phyloP scores from a whole-genome alignment of 2,329 filamentous ascomycete genomes.

The Ophiostoma sp. region DNA sequence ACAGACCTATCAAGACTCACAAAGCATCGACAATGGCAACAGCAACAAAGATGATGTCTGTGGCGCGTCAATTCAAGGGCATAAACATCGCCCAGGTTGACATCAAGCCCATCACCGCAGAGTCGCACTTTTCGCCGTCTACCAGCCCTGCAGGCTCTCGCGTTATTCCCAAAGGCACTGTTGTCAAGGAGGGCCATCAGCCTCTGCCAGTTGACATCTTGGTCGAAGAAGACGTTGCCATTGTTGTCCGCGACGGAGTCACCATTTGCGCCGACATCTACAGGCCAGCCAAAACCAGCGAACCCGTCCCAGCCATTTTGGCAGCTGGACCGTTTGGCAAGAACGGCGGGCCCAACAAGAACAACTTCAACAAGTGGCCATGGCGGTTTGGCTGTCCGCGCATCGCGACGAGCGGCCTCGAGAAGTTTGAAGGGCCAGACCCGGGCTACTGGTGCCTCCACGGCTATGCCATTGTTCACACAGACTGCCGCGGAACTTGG shows the following conservation, averaged over 20 bases:
- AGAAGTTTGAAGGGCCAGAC: neutral
- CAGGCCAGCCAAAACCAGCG: neutral
- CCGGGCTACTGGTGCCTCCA: neutral
- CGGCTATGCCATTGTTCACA: too few species aligned
- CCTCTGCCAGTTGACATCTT: neutral
- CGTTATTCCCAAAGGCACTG: neutral
- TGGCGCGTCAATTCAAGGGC: neutral
- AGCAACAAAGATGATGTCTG: neutral
- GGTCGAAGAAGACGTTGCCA: neutral
- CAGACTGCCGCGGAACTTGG: neutral
- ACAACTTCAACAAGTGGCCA: neutral
- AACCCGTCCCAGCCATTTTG: neutral
- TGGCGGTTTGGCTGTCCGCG: neutral
- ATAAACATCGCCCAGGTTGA: neutral
- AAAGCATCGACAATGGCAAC: neutral
- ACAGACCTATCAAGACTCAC: too few species aligned
- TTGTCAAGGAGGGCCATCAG: neutral
- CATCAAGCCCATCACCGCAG: neutral
- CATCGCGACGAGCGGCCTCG: neutral
- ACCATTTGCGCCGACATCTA: neutral
- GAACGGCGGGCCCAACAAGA: neutral
- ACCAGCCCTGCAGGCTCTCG: neutral
- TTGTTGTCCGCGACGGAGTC: neutral
- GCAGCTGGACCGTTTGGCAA: neutral
- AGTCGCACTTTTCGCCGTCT: neutral